Evolutionary conservation across 805 yeast genomes (phyloP), one percentile per base, ranked within the genome.

Genomic region (Candida germanica): DNA sequence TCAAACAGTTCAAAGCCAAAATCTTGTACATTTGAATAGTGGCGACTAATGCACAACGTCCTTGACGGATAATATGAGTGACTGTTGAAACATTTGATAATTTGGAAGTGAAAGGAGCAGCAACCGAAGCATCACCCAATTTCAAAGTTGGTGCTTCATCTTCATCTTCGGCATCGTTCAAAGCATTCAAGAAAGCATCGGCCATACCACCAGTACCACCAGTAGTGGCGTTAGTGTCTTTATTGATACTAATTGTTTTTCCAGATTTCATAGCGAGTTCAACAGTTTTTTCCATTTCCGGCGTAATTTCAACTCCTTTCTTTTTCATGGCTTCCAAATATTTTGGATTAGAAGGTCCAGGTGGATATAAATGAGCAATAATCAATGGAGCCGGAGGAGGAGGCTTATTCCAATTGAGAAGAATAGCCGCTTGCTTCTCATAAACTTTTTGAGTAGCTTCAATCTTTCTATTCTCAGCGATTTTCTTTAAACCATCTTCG

Each of bases 11-110:
- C 68, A 93, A 75, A 0, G 98, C 98, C 58, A 93, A 70, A 54
- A 93, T 93, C 70, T 93, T 93, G 76, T 93, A 93, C 98, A 93
- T 93, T 69, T 93, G 98, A 57, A 93, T 89, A 6, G 98, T 93
- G 12, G 96, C 87, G 29, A 93, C 96, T 48, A 93, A 73, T 6
- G 98, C 96, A 71, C 96, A 87, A 66, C 98, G 87, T 47, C 98
- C 98, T 71, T 93, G 97, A 65, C 98, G 88, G 49, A 93, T 78
- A 47, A 93, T 85, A 56, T 88, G 83, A 35, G 95, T 85, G 38
- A 93, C 96, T 38, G 98, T 83, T 37, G 89, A 77, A 21, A 93
- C 98, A 54, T 83, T 85, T 17, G 96, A 79, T 47, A 93, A 75
- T 59, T 93, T 93, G 16, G 98, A 89, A 13, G 98, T 93, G 61